Evolutionary conservation across 495 filamentous ascomycete genomes (phyloP), one percentile per base, ranked within the genome.

Genomic region (Rhizodiscina lignyota): DNA sequence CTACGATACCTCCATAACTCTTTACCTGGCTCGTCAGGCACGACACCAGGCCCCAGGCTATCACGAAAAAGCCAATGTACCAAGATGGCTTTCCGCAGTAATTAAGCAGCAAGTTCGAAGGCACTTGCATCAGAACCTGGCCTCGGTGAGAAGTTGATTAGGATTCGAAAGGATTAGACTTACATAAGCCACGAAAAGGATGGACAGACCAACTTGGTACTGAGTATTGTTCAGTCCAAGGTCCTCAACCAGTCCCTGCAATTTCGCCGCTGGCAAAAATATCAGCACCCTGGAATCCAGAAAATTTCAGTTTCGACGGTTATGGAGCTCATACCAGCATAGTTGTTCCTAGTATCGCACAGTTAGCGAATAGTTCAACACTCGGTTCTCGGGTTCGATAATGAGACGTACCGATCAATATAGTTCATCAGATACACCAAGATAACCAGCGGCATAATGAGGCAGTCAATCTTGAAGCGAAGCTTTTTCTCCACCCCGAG

Each of bases 391-490:
- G n/a, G n/a, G n/a, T n/a, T n/a, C n/a, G n/a, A n/a, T n/a, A n/a
- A n/a, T n/a, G n/a, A 69, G 32, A 72, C 67, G 45, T 72, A 71
- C 42, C 81, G 66, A 52, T 85, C 81, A 39, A 86, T 61, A 52
- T 84, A 89, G 48, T 85, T 86, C 48, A 85, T 54, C 43, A 86
- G 79, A 48, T 85, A 84, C 71, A 79, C 78, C 38, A 78, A 41
- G 37, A 77, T 67, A 24, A 77, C 51, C 55, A 72, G 69, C 8
- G 77, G 77, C 40, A 83, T 51, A 17, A 74, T 42, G 4, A 72
- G 54, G 0, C 69, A 29, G 48, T 81, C 77, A 20, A 81, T 75
- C 49, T 77, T 81, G 35, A 67, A 59, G 34, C 66, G 61, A 21
- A 80, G 58, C 33, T 54, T 56, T 11, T n/a, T 21, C 23, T 51